A percentile compares a stretch with the other conserved stretches of the same genome.
Conservation (phyloP, 768 basidiomycete genomes). For the Rhizopogon roseolus region DNA sequence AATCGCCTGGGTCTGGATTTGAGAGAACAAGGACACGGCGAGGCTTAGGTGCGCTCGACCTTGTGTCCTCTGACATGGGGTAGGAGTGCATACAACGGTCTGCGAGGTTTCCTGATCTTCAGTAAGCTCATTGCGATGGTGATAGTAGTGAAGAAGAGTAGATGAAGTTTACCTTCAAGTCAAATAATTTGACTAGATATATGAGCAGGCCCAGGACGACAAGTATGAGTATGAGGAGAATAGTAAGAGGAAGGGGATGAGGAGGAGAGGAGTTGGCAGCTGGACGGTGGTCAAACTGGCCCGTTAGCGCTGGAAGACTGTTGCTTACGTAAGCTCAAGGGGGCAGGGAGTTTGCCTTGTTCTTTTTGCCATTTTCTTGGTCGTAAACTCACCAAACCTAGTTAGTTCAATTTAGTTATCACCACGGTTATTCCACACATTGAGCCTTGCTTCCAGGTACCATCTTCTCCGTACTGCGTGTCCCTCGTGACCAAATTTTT, state of each 20-base stretch:
- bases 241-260: no score
- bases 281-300: not conserved
- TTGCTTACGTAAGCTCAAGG: not conserved
- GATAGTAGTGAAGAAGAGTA: not conserved
- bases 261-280: no score
- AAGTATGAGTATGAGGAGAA: not conserved
- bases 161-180: not conserved
- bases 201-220: not conserved
- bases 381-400: not conserved
- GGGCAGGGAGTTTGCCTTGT: not conserved
- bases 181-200: no score
- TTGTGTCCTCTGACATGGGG: slow-evolving; percentile 60
- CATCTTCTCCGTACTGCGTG: no score
- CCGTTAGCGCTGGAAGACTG: not conserved
- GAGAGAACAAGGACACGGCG: slow-evolving; percentile 51
- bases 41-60: slow-evolving; percentile 26
- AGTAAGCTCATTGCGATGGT: slow-evolving; percentile 1
- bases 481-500: not conserved
- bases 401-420: not conserved
- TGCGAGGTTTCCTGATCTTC: slow-evolving; percentile 20
- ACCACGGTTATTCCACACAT: not conserved
- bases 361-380: not conserved
- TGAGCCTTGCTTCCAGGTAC: no score
- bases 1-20: slow-evolving; percentile 54
- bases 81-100: slow-evolving; percentile 27